Evolutionary conservation across 1,139 yeast species (phyloP), one percentile per base, ranked within the genome.

Genomic region (Hemisphaericaspora lyxosophila): DNA sequence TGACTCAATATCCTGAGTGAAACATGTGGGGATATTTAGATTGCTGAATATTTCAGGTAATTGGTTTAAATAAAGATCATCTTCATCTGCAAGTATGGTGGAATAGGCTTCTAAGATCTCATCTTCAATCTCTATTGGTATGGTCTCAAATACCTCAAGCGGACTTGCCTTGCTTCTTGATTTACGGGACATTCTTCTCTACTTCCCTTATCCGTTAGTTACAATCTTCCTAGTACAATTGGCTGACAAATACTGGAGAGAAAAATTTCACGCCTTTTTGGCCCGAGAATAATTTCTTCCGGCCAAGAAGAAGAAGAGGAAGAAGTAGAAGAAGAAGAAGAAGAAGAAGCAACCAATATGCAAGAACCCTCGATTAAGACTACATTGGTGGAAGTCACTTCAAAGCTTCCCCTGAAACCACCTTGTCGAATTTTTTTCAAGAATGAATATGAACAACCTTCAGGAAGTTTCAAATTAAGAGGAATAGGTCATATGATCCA

Each of bases 391-490:
- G 73, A 71, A 15, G 60, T 65, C 39, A 49, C 65, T 15, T 33
- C 60, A 47, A 34, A 51, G 49, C 39, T 70, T 51, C 48, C 59
- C 29, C 19, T 49, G 38, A 33, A 51, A n/a, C 61, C 70, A 3
- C 70, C 70, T 14, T 78, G 82, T 43, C 67, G 75, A 20, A 67
- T 81, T 4, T 49, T 62, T 32, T 62, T 68, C 46, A 69, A 69
- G 40, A 63, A 64, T 36, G 74, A 68, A 42, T 51, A 46, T 22
- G 70, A 67, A 42, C 73, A 67, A 44, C 73, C 74, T 1, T 60
- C 68, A 1, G 71, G 71, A 0, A 62, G 68, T 42, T 68, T 68
- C 51, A 67, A 67, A 47, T 52, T 68, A 19, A 50, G 73, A 28
- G 74, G 74, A 4, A 60, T 68, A 12, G 70, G 73, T 5, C 52